Evolutionary conservation across 306 rosid species (phyloP), one percentile per base, ranked within the genome.

Genomic region (Purshia tridentata): DNA sequence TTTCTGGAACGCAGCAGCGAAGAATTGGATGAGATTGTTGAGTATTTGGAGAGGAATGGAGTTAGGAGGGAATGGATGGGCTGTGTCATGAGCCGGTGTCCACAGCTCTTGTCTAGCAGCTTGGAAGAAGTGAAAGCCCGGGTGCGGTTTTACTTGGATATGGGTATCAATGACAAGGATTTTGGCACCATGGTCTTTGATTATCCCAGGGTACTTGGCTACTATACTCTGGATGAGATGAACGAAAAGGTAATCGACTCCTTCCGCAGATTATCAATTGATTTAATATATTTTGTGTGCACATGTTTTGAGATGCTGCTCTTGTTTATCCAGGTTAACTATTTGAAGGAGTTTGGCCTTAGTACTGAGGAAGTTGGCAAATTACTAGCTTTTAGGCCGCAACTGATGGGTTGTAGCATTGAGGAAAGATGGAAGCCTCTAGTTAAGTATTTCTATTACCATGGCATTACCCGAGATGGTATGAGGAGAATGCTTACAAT

Each of bases 151-250:
- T 93, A 76, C 85, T 67, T 83, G 35, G 89, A 87, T 67, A 84
- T 91, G 96, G 91, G 97, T 37, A 81, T 93, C 75, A 84, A 86
- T 71, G 85, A 81, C 60, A 89, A 85, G 55, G 98, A 93, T 82
- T 93, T 93, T 70, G 98, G 98, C 70, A 93, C 98, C n/a, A 93
- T 93, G 98, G 98, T 88, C 67, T 93, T 93, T 71, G 97, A 91
- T 76, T 93, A 61, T 81, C 96, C 98, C 15, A 85, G 79, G 82
- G 86, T 71, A 62, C 94, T 93, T 46, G 97, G 97, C 65, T 73
- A 71, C 83, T 88, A 75, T 74, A 67, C 88, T 65, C 13, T 91
- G 18, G 87, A 85, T 75, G 94, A 89, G 84, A 91, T 93, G 98
- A 86, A 78, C 66, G 84, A 66, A 85, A 91, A 93, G 98, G 98